A percentile compares a stretch with the other conserved stretches of the same genome.
These are phyloP conservation scores for Xerocomus spinulosus DNA, from an alignment of 768 basidiomycete genomes.

Conservation along the genomic window DNA sequence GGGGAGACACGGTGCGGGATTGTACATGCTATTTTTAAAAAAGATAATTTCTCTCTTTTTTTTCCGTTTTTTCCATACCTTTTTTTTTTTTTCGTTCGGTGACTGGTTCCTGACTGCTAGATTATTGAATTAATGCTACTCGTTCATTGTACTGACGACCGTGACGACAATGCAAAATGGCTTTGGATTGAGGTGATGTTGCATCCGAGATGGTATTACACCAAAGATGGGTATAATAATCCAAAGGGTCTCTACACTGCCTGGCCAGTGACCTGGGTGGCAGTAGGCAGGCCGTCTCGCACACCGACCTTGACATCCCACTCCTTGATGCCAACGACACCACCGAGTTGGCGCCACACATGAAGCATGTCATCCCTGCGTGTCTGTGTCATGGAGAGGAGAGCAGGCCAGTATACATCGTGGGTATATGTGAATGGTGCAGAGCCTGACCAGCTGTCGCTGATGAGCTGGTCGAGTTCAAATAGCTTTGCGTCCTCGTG, in stretches of 20 bases:
- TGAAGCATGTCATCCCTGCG: conserved; percentile 47
- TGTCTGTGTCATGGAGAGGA: conserved; percentile 52
- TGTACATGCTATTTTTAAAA: conserved; percentile 13
- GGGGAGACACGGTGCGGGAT: neutral
- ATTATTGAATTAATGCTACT: conserved; percentile 10
- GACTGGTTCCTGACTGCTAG: conserved; percentile 2
- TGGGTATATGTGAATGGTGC: conserved; percentile 70
- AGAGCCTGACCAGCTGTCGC: conserved; percentile 65
- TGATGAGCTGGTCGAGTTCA: conserved; percentile 63
- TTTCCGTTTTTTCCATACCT: neutral
- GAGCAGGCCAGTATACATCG: conserved; percentile 66
- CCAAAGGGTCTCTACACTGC: conserved; percentile 13
- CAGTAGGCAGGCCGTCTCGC: conserved; percentile 11
- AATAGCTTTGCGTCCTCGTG: conserved; percentile 41
- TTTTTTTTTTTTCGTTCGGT: neutral
- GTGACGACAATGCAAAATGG: conserved; percentile 17
- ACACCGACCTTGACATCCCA: conserved; percentile 62
- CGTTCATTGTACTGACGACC: conserved; percentile 22
- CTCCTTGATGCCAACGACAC: conserved; percentile 66
- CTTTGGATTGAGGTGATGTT: neutral
- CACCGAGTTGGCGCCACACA: conserved; percentile 68
- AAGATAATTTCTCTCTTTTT: neutral
- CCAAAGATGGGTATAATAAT: too few relatives aligned
- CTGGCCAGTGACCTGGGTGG: conserved; percentile 3
- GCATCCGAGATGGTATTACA: too few relatives aligned